These are phyloP conservation scores for Cyberlindnera mycetangii DNA, from an alignment of 805 yeast genomes.

Conservation along the genomic window DNA sequence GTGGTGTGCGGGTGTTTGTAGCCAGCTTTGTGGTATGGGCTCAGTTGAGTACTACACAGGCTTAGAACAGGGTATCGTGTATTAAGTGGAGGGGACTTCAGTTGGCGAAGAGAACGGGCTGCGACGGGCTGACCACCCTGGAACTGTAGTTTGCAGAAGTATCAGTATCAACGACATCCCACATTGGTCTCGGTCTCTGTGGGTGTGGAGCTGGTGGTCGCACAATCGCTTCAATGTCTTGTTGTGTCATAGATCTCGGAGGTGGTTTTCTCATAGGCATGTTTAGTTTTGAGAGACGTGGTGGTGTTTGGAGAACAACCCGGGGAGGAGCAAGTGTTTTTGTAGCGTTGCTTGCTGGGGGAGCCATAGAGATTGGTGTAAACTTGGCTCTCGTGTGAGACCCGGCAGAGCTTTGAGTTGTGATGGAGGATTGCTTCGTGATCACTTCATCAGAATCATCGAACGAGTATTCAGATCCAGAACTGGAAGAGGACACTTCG, in stretches of 20 bases:
- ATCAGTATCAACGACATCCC: neutral
- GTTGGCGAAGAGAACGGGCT: neutral
- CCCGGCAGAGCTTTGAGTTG: neutral
- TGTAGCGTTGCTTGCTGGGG: neutral
- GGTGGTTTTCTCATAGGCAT: constrained; percentile 4
- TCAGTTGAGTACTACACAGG: too few relatives aligned
- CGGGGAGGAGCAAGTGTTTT: neutral
- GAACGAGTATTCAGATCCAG: constrained; percentile 9
- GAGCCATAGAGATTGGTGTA: neutral
- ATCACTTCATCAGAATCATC: constrained; percentile 4
- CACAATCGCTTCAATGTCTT: neutral
- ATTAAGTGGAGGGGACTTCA: too few relatives aligned
- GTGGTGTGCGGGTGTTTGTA: constrained; percentile 1
- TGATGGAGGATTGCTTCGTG: constrained; percentile 1
- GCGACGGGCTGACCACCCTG: neutral
- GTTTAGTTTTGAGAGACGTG: neutral
- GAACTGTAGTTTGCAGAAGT: too few relatives aligned
- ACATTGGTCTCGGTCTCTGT: neutral
- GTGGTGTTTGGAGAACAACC: neutral
- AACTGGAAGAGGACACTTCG: constrained; percentile 2
- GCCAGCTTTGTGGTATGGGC: too few relatives aligned
- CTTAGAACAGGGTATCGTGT: too few relatives aligned
- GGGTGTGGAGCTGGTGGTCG: neutral
- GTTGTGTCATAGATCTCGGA: neutral
- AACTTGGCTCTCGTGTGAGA: neutral